Evolutionary conservation across 2,329 filamentous ascomycete species (phyloP), one percentile per base, ranked within the genome.

Genomic region (Aureobasidium zeae): DNA sequence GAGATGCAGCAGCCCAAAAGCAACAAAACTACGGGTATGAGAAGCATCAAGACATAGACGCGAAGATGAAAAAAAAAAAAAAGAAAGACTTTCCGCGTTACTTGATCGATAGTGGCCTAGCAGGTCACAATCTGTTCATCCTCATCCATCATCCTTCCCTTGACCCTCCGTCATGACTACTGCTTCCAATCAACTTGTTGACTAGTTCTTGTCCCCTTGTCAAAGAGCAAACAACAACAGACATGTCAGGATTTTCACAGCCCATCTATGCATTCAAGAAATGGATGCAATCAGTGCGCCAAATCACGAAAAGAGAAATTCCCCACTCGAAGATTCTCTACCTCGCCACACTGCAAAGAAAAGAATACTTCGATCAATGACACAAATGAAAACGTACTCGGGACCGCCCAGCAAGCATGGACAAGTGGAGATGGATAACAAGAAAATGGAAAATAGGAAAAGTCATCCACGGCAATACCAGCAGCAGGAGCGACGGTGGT

Each of bases 391-490:
- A 34, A 43, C 29, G 31, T 34, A 17, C 39, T 43, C 30, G 29
- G 11, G 5, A 19, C 30, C 22, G 26, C 26, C 39, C 39, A 15
- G 33, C 21, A n/a, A 13, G 39, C 30, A 21, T 15, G 31, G 20
- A 33, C 5, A 31, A 41, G 13, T 11, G 22, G 16, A 39, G 13
- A 38, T 33, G 22, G 22, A 33, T 9, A 30, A 15, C 20, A 26
- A 26, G 21, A 41, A 41, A 28, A 9, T 11, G 30, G 20, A 34
- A 34, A 28, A 22, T 22, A 43, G 26, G 30, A 34, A 21, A 32
- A 34, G 39, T 26, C 39, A 43, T 43, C 39, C 22, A 43, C 39
- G 34, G 30, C 39, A 22, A 41, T 32, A 20, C 28, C 37, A 30
- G 28, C 37, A 20, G 39, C 39, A 13, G 22, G 30, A 22, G 26